Conservation (phyloP, 768 basidiomycete species). For the Hypholoma sublateritium region DNA sequence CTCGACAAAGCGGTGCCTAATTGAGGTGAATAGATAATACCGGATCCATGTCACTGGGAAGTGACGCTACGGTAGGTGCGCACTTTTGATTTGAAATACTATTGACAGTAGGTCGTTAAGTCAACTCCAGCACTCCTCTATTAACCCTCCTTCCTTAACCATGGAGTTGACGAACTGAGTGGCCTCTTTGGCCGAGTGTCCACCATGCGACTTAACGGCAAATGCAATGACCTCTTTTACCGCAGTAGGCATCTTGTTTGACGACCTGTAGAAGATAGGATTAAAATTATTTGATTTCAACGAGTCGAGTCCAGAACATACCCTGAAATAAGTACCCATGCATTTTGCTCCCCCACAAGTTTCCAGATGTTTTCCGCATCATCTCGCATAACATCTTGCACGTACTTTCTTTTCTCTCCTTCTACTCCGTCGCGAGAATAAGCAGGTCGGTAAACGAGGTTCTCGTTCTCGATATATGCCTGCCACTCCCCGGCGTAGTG, state of each 20-base stretch:
- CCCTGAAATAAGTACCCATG: slow-evolving; percentile 90
- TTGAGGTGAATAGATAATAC: too few relatives aligned
- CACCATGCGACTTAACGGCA: slow-evolving; percentile 50
- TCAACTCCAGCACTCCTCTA: slow-evolving; percentile 87
- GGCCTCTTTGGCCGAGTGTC: slow-evolving; percentile 51
- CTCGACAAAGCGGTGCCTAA: too few relatives aligned
- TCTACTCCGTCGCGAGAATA: slow-evolving; percentile 81
- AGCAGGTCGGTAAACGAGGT: slow-evolving; percentile 67
- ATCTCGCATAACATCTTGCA: slow-evolving; percentile 77
- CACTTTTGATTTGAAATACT: background rate
- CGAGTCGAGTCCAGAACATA: slow-evolving; percentile 30
- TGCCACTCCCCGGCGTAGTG: slow-evolving; percentile 80
- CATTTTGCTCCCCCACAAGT: slow-evolving; percentile 52
- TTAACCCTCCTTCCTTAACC: slow-evolving; percentile 65
- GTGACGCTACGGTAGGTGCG: too few relatives aligned
- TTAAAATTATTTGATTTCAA: too few relatives aligned
- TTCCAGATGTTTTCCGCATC: slow-evolving; percentile 70
- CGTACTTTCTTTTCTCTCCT: slow-evolving; percentile 73
- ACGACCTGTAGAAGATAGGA: slow-evolving; percentile 56
- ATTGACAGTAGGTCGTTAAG: background rate
- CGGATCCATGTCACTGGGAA: too few relatives aligned
- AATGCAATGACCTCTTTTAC: slow-evolving; percentile 73
- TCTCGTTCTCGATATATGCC: slow-evolving; percentile 36
- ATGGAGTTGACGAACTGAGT: slow-evolving; percentile 61
- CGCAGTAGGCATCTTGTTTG: slow-evolving; percentile 92